A percentile compares a stretch with the other conserved stretches of the same genome.
These are phyloP conservation scores for Phytophthora megakarya DNA, from an alignment of 352 stramenopile species.

Conservation along the genomic window DNA sequence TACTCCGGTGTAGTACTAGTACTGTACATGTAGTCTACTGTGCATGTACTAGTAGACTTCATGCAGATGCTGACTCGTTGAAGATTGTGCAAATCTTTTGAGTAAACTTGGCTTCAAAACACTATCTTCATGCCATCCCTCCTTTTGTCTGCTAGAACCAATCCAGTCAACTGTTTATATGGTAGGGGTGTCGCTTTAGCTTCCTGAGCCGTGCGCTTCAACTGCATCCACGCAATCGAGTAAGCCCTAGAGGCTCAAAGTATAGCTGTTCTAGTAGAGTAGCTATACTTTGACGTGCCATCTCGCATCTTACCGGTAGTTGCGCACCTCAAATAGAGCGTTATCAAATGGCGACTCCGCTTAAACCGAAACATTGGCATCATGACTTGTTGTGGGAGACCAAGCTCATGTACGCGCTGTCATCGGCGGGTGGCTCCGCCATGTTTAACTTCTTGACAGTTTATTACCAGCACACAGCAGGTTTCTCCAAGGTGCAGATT, in stretches of 20 bases:
- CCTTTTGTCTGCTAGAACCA: neutral
- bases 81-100: conserved; percentile 1
- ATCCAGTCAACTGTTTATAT: neutral
- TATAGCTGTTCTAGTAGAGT: neutral
- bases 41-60: neutral
- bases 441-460: conserved; percentile 74
- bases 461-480: conserved; percentile 59
- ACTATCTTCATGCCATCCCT: neutral
- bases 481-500: conserved; percentile 79
- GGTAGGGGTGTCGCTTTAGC: conserved; percentile 3
- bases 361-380: conserved; percentile 8
- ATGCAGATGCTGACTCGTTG: neutral
- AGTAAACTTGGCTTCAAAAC: conserved; percentile 1
- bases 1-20: too few species aligned
- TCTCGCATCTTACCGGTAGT: neutral
- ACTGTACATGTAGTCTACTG: too few species aligned
- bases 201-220: conserved; percentile 13
- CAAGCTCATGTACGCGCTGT: conserved; percentile 75
- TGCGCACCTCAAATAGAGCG: neutral
- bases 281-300: neutral
- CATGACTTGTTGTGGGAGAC: conserved; percentile 45
- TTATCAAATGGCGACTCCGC: conserved; percentile 10
- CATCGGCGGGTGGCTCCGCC: conserved; percentile 50
- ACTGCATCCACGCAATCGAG: conserved; percentile 27
- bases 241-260: too few species aligned